phyloP scores from a whole-genome alignment of 768 basidiomycete genomes.

The Lanmaoa rubissima region DNA sequence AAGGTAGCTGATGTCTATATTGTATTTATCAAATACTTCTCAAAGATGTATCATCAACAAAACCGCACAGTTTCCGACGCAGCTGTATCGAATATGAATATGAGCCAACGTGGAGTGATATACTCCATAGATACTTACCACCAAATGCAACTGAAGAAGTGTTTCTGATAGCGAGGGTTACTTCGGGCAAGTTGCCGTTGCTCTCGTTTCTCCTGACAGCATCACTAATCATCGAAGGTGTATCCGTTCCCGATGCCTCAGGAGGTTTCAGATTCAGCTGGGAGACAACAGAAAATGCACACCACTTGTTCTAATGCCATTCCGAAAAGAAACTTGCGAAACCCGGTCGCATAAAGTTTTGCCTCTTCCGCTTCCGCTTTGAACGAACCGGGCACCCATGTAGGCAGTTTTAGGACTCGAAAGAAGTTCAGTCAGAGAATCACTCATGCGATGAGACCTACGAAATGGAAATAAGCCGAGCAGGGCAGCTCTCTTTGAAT shows the following conservation, averaged over 20 bases:
- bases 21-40: neutral
- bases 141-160: constrained; percentile 25
- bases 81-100: constrained; percentile 9
- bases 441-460: constrained; percentile 8
- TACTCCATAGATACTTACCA: constrained; percentile 7
- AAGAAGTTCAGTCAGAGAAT: neutral
- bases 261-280: neutral
- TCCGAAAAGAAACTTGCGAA: constrained; percentile 20
- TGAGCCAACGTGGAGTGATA: neutral
- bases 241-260: constrained; percentile 17
- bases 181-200: constrained; percentile 18
- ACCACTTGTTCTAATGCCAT: constrained; percentile 27
- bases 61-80: constrained; percentile 28
- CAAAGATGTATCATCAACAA: neutral
- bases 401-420: constrained; percentile 24
- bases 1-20: constrained; percentile 22
- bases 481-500: constrained; percentile 23
- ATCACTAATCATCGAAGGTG: constrained; percentile 23
- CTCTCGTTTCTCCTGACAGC: constrained; percentile 20
- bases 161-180: constrained; percentile 19
- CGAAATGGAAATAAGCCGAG: constrained; percentile 27
- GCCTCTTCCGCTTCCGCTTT: constrained; percentile 19
- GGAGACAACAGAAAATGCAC: neutral
- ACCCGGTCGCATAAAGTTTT: constrained; percentile 16
- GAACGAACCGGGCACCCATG: constrained; percentile 27